Conservation (phyloP, 2,329 filamentous ascomycete species). For the Neonectria coccinea region DNA sequence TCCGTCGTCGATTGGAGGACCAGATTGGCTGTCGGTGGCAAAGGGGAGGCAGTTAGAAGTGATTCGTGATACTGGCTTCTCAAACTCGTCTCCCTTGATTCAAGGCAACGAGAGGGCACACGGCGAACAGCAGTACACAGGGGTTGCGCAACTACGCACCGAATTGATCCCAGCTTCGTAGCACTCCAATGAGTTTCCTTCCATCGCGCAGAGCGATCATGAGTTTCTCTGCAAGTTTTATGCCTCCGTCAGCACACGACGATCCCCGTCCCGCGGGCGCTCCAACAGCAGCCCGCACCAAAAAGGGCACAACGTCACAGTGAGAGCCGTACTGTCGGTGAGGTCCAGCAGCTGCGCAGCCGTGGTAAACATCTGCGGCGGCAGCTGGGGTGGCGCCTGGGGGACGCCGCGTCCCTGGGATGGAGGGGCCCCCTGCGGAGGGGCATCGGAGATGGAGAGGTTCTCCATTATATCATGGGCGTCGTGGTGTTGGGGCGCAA, state of each 20-base stretch:
- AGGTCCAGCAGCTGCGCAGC: constrained; percentile 95
- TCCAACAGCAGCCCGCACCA: constrained; percentile 14
- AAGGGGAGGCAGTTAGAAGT: constrained; percentile 28
- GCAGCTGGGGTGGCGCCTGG: constrained; percentile 72
- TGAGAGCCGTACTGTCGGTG: constrained; percentile 84
- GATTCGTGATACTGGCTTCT: constrained; percentile 1
- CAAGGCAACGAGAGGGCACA: background rate
- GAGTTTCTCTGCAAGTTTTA: constrained; percentile 80
- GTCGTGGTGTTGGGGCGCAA: constrained; percentile 9
- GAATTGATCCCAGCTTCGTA: constrained; percentile 98
- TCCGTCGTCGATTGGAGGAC: constrained; percentile 94
- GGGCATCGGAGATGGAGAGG: constrained; percentile 62
- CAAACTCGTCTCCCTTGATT: background rate
- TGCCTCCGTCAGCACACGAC: constrained; percentile 41
- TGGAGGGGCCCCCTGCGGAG: constrained; percentile 55
- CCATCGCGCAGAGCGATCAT: constrained; percentile 92
- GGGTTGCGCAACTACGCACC: constrained; percentile 66
- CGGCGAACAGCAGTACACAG: background rate
- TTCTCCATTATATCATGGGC: constrained; percentile 63
- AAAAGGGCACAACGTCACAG: constrained; percentile 22
- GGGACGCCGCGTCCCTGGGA: constrained; percentile 50
- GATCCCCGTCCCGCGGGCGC: constrained; percentile 30
- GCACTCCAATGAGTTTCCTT: constrained; percentile 90
- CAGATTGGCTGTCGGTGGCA: constrained; percentile 77
- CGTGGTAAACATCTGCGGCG: constrained; percentile 98